These are phyloP conservation scores for Teratosphaeria epicoccoides DNA, from an alignment of 2,329 filamentous ascomycete species.

Conservation along the genomic window DNA sequence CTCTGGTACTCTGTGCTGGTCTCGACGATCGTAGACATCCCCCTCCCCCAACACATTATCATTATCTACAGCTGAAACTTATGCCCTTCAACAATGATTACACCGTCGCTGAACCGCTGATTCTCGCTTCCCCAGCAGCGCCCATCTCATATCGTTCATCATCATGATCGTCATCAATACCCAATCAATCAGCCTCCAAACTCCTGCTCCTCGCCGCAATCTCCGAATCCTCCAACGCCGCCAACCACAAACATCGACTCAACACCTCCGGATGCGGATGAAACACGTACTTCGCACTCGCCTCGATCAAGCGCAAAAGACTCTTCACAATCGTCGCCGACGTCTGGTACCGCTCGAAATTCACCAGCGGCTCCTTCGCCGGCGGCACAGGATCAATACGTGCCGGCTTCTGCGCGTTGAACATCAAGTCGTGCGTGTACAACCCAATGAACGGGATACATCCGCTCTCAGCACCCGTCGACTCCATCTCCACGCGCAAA, in stretches of 20 bases:
- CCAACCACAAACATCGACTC: constrained; percentile 77
- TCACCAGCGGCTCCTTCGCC: constrained; percentile 56
- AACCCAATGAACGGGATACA: constrained; percentile 75
- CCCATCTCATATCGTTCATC: background rate
- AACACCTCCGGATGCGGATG: constrained; percentile 65
- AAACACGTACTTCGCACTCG: constrained; percentile 64
- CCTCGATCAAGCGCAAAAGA: constrained; percentile 65
- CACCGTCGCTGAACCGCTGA: background rate
- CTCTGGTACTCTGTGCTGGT: no score
- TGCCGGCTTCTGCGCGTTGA: constrained; percentile 68
- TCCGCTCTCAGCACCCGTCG: constrained; percentile 47
- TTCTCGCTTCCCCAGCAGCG: background rate
- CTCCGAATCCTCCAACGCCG: constrained; percentile 64
- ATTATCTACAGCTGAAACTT: background rate
- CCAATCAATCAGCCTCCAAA: constrained; percentile 13
- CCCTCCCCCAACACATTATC: no score
- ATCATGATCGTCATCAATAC: background rate
- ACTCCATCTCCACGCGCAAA: constrained; percentile 69
- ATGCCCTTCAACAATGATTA: background rate
- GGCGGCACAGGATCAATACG: constrained; percentile 47
- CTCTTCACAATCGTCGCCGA: constrained; percentile 71
- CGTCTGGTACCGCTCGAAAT: constrained; percentile 72
- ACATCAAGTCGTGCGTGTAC: constrained; percentile 74
- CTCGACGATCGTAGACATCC: no score
- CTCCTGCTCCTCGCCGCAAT: constrained; percentile 37